A percentile compares a stretch with the other conserved stretches of the same genome.
Conservation (phyloP, 148 eudicot species). For the Cornus suecica region DNA sequence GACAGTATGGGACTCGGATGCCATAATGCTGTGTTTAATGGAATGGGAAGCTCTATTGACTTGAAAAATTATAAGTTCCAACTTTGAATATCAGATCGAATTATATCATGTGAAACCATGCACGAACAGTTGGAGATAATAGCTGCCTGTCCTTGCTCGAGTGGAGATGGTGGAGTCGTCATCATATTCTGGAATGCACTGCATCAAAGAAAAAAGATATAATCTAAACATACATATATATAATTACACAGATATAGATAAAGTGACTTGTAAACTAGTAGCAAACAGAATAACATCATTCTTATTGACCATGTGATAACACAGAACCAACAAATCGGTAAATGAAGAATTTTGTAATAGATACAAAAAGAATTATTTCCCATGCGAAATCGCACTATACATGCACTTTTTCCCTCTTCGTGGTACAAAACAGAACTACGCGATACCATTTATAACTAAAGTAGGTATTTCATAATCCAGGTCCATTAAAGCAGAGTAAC, state of each 20-base stretch:
- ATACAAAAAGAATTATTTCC: not conserved
- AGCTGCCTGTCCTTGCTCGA: conserved; percentile 29
- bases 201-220: conserved; percentile 24
- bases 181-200: conserved; percentile 52
- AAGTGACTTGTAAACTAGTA: not conserved
- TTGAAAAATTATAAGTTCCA: too few species aligned
- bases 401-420: not conserved
- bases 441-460: too few species aligned
- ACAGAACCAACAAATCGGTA: not conserved
- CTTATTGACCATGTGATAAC: too few species aligned
- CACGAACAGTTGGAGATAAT: conserved; percentile 72
- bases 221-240: not conserved
- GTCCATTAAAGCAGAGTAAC: too few species aligned
- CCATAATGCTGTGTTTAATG: too few species aligned
- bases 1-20: too few species aligned
- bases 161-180: conserved; percentile 13
- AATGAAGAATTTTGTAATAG: not conserved
- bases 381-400: too few species aligned
- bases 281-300: not conserved
- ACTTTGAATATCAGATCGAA: too few species aligned
- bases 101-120: too few species aligned
- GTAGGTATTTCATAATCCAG: too few species aligned
- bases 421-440: too few species aligned
- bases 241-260: too few species aligned
- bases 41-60: not conserved